Evolutionary conservation across 345 rosid genomes (phyloP), one percentile per base, ranked within the genome.

Genomic region (Pugionium cornutum): DNA sequence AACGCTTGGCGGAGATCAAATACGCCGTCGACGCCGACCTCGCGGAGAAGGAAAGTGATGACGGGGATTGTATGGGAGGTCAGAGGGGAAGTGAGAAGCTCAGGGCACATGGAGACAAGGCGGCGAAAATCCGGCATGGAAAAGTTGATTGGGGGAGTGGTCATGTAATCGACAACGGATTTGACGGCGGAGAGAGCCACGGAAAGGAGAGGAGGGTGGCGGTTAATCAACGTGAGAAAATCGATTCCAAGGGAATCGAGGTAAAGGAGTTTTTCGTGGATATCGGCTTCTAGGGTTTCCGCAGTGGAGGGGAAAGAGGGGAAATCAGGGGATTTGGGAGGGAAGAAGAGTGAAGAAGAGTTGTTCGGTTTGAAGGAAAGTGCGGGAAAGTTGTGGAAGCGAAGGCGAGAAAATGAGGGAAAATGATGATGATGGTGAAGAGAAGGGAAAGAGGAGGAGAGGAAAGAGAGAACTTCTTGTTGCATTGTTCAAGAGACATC

Each of bases 1-100:
- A 92, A 77, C 29, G 81, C 86, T 27, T 75, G 75, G 30, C 78
- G 83, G 47, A 92, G 58, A 56, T 81, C 82, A 46, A 77, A 80
- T 39, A 63, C 6, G 59, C 77, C 74, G 49, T 77, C 69, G 30
- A 92, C 91, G 10, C 76, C 65, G 31, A 79, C 95, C 73, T 92
- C 98, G 1, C 96, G 86, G 73, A 87, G 91, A 76, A 92, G 98
- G 89, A 92, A 92, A 37, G 98, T 81, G 82, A 89, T 82, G 78
- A 82, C 70, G 1, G 91, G 87, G 75, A 77, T 61, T 4, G 44
- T 30, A 48, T 76, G 58, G 44, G 83, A 42, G 75, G 78, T 34
- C 34, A 82, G 66, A 2, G 64, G 71, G 45, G 76, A 49, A 67
- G 84, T 44, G 62, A 91, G 81, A 53, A 87, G 62, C 76, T 83